Base-by-base conservation (phyloP, 2,329 filamentous ascomycete genomes). In the Fusarium sp. region DNA sequence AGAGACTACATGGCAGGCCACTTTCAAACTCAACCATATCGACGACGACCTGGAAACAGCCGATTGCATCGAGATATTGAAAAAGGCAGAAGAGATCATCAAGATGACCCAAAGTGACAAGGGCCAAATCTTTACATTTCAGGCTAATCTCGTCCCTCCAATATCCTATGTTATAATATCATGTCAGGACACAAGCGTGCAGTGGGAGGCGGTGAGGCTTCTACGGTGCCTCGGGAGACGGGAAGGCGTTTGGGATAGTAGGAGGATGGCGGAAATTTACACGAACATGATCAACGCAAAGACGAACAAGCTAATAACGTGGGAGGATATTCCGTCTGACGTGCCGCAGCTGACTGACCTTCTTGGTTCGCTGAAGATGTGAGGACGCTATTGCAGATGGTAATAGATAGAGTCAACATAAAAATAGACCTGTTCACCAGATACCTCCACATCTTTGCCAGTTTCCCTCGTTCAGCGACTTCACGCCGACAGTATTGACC, bases 171-270 rank as follows among this genome's bases (percentile, higher is more conserved):
- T 72, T 12, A 72, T 67, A 5, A 60, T 64, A n/a, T 72, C 57
- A 1, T 72, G 70, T 4, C 61, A 57, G 26, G 64, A 72, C 12
- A 36, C 34, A 4, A 54, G 14, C 0, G 45, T 72, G 10, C 67
- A 70, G 5, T 65, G 66, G 67, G 66, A 70, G 4, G 67, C 39
- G 2, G 63, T 72, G 6, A 22, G 52, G 3, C 48, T 72, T 17
- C 15, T 72, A 0, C 50, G 69, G 1, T 24, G 44, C 8, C 24
- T 65, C 5, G 47, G 45, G 3, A 45, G 70, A 34, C 47, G 54
- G 10, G 70, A 72, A 1, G 70, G 68, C 1, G 44, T 72, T n/a
- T 72, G 70, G 68, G 70, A 72, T 28, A 72, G 70, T 15, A 52
- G n/a, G 7, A 63, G 41, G 26, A 44, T 72, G 44, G 70, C 70